Base-by-base conservation (phyloP, 108 stramenopile genomes). In the Pseudonitzschia multiseries region DNA sequence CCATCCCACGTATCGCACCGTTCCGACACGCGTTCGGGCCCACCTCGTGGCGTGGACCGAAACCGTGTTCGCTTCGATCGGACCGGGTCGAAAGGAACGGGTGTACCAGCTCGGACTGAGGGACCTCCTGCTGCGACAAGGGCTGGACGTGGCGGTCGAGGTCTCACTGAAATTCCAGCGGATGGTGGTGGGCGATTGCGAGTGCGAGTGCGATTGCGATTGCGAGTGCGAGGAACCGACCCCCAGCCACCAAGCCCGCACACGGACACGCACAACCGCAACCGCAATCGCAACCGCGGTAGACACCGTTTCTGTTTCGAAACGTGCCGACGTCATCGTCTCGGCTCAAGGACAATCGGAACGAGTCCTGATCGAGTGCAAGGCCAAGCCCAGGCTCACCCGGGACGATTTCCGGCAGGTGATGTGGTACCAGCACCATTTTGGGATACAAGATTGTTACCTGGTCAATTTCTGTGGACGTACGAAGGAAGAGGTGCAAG, bases 401-500 rank as follows among this genome's bases (percentile, higher is more conserved):
- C 27, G 29, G 61, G 29, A 40, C 26, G 61, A 62, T 40, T 62
- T 36, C 33, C 8, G 14, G 40, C 61, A 62, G 29, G 61, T 62
- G 12, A 13, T 62, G 32, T 62, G 26, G 14, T 62, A 62, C 31
- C 61, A 28, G 17, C 61, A 62, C 17, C 61, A 62, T 20, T 62
- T 62, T 40, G 61, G 61, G 17, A 62, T 62, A 13, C 20, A 26
- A 0, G 61, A 62, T 17, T 62, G 61, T 20, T 62, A 62, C 20
- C 61, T 62, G 26, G 61, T 62, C 36, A 62, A 62, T 40, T 62
- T 62, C 29, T 40, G 61, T 4, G 54, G 54, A 48, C 18, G 17
- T 1, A 48, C 14, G 8, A 18, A 48, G 18, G 13, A 48, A 5
- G 46, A 48, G 1, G 46, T 48, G 46, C 46, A 48, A 10, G 18